Evolutionary conservation across 495 filamentous ascomycete species (phyloP), one percentile per base, ranked within the genome.

Genomic region (Penicillium macrosclerotiorum): DNA sequence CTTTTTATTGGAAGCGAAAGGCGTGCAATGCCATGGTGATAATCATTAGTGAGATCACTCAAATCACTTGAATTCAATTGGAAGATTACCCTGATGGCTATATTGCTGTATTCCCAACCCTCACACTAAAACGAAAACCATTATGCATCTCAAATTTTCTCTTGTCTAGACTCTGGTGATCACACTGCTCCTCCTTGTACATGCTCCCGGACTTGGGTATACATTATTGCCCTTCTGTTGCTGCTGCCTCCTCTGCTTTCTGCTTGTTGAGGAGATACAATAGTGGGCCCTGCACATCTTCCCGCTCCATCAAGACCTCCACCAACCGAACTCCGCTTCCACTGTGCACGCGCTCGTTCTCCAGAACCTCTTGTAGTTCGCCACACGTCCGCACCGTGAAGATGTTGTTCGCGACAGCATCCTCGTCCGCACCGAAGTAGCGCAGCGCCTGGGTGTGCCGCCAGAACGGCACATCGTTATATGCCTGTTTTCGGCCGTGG

Each of bases 401-500:
- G 0, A 46, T 60, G 29, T 60, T 68, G 5, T 50, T 35, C 2
- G 29, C 41, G 0, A 54, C 53, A 36, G 63, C 45, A n/a, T 58
- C 48, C 24, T 68, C 63, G 24, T 53, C 47, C 1, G 67, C 74
- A 0, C 74, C 73, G 42, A 78, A 75, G 43, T 73, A 71, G 13
- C 37, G 54, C 5, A 72, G 54, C 4, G 69, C 64, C 32, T 68
- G 52, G 4, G 59, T 52, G 60, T 86, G 85, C 25, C 81, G 66
- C 88, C 88, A 92, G 14, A 64, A 62, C 1, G 66, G 60, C 31
- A 90, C 77, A 59, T 90, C 84, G 51, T 92, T 91, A 68, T 91
- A 90, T n/a, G 54, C 62, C 25, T 76, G 79, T n/a, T 86, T 68
- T 68, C 83, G 78, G 34, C 85, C 85, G 61, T 89, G 84, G 52